A percentile compares a stretch with the other conserved stretches of the same genome.
These are phyloP conservation scores for Tetracladium marchalianum DNA, from an alignment of 495 filamentous ascomycete species.

Conservation along the genomic window DNA sequence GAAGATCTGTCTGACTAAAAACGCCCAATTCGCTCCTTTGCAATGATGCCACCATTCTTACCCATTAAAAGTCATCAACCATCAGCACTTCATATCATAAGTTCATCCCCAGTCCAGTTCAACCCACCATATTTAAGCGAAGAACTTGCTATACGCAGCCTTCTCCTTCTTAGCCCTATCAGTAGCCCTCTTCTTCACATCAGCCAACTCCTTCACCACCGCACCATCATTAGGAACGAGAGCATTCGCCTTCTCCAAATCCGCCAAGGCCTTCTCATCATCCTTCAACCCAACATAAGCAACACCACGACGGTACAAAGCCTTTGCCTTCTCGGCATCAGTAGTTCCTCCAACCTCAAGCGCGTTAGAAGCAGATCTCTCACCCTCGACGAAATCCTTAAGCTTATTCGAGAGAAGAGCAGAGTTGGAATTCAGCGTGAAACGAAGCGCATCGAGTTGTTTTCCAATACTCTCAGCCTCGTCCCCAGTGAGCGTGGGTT, in stretches of 20 bases:
- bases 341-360: conserved; percentile 54
- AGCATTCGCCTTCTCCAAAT: conserved; percentile 66
- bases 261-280: conserved; percentile 72
- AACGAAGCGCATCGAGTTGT: conserved; percentile 62
- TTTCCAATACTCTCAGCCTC: conserved; percentile 57
- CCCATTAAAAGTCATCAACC: too few relatives aligned
- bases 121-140: conserved; percentile 26
- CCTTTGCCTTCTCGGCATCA: conserved; percentile 81
- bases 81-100: too few relatives aligned
- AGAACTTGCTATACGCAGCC: conserved; percentile 82
- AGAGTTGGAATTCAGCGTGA: conserved; percentile 68
- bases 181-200: conserved; percentile 64
- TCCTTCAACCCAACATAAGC: conserved; percentile 69
- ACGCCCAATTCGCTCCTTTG: too few relatives aligned
- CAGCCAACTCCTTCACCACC: conserved; percentile 61
- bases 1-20: too few relatives aligned
- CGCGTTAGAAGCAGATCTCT: conserved; percentile 61
- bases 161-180: conserved; percentile 78
- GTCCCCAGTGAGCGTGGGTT: conserved; percentile 54
- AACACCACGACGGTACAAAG: conserved; percentile 68
- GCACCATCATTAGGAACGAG: conserved; percentile 68
- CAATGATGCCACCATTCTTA: too few relatives aligned
- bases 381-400: conserved; percentile 54
- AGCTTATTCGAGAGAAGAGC: conserved; percentile 77
- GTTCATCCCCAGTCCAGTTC: too few relatives aligned